Base-by-base conservation (phyloP, 768 basidiomycete species). In the Xerocomus brunneocitrinus region DNA sequence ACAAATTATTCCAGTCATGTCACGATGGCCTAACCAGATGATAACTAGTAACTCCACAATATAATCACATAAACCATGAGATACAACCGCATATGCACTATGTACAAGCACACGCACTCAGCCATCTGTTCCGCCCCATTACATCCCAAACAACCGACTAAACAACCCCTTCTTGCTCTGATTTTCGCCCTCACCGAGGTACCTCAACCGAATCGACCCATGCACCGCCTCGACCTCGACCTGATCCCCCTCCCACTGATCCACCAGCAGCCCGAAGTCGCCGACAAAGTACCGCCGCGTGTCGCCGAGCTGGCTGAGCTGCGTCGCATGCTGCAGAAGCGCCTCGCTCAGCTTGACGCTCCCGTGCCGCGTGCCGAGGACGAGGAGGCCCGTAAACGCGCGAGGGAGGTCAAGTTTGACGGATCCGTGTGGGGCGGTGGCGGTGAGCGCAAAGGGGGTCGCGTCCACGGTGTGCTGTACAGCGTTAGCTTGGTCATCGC, bases 241-340 rank as follows among this genome's bases (percentile, higher is more conserved):
- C 16, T 55, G 50, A 24, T 63, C 58, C 0, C 67, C 68, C 3
- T 38, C 35, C 68, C 68, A 68, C 3, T 24, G 54, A 5, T 57
- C 59, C 4, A 55, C 54, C 6, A 70, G n/a, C 14, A 19, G 10
- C 3, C 24, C 3, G 13, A 68, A 60, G 45, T 68, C 54, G 1
- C 68, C 67, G 22, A 68, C 25, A 53, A 68, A 70, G 46, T 56
- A 68, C 35, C 60, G 53, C 32, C 52, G 58, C 6, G 41, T 32
- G 14, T n/a, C 8, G 3, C 45, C 58, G 1, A 62, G 5, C 19
- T 68, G 67, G 34, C 67, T 58, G 44, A 68, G 52, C 43, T 59
- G 63, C 0, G 60, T 68, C 16, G 47, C 50, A 5, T 59, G 57
- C 44, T 38, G 38, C 3, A 62, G 13, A 2, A 70, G n/a, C 4